Conservation (phyloP, 2,329 filamentous ascomycete species). For the Emydomyces testavorans region DNA sequence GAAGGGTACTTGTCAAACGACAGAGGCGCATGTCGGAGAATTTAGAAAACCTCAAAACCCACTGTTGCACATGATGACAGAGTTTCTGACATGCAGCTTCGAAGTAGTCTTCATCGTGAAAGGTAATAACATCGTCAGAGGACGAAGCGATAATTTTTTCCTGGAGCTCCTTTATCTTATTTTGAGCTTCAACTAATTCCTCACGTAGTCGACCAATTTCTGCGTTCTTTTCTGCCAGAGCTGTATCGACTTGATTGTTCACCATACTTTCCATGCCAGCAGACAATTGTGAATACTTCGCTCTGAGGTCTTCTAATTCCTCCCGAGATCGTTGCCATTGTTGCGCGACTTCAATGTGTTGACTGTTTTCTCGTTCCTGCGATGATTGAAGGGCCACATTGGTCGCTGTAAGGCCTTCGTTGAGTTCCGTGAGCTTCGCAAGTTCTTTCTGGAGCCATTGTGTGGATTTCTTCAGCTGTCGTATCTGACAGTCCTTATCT, state of each 20-base stretch:
- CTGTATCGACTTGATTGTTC: slow-evolving; percentile 49
- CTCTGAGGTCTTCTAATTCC: slow-evolving; percentile 58
- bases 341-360: slow-evolving; percentile 44
- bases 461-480: slow-evolving; percentile 64
- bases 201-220: slow-evolving; percentile 68
- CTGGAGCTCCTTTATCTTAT: slow-evolving; percentile 50
- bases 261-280: slow-evolving; percentile 52
- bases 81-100: slow-evolving; percentile 87
- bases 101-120: slow-evolving; percentile 89
- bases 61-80: slow-evolving; percentile 91
- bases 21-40: slow-evolving; percentile 88
- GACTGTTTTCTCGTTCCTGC: slow-evolving; percentile 58
- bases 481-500: slow-evolving; percentile 79
- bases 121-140: slow-evolving; percentile 62
- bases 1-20: slow-evolving; percentile 69
- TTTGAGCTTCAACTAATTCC: slow-evolving; percentile 61
- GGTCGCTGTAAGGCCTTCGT: slow-evolving; percentile 62
- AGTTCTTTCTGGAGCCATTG: slow-evolving; percentile 75
- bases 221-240: slow-evolving; percentile 67
- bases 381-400: slow-evolving; percentile 62
- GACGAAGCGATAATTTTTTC: slow-evolving; percentile 47
- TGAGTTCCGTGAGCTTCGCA: slow-evolving; percentile 66
- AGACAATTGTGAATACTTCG: slow-evolving; percentile 51
- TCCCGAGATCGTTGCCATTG: slow-evolving; percentile 50
- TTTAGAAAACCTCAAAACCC: slow-evolving; percentile 95